These are phyloP conservation scores for Hygrocybe punicea DNA, from an alignment of 768 basidiomycete genomes.

Conservation along the genomic window DNA sequence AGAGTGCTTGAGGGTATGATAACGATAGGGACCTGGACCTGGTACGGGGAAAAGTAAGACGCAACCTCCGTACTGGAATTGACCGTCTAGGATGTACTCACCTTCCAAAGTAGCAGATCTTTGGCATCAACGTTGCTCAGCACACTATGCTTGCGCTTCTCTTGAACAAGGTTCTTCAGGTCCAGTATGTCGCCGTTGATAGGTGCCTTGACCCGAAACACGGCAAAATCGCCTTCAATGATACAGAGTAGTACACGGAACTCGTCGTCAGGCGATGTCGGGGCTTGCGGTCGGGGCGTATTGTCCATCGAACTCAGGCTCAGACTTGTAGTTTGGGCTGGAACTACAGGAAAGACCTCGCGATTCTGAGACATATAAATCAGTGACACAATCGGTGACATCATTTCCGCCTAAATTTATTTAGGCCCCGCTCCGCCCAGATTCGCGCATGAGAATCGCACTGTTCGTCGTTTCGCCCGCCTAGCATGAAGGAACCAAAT, in stretches of 20 bases:
- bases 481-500: too few species aligned
- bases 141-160: background rate
- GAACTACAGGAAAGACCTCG: too few species aligned
- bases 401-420: too few species aligned
- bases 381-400: too few species aligned
- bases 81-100: background rate
- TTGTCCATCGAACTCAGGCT: too few species aligned
- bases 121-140: background rate
- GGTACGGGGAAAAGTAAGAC: background rate
- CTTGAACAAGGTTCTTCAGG: background rate
- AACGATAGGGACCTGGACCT: background rate
- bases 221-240: background rate
- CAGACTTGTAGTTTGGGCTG: too few species aligned
- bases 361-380: too few species aligned
- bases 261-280: background rate
- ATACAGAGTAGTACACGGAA: background rate
- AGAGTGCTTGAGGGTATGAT: background rate
- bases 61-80: background rate
- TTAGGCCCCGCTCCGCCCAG: too few species aligned
- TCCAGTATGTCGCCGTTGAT: background rate
- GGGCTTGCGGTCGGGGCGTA: too few species aligned
- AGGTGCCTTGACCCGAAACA: background rate
- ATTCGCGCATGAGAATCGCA: too few species aligned
- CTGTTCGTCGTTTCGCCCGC: too few species aligned
- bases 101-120: slow-evolving; percentile 1